Conservation (phyloP, 2,329 filamentous ascomycete species). For the Ascochyta fabae region DNA sequence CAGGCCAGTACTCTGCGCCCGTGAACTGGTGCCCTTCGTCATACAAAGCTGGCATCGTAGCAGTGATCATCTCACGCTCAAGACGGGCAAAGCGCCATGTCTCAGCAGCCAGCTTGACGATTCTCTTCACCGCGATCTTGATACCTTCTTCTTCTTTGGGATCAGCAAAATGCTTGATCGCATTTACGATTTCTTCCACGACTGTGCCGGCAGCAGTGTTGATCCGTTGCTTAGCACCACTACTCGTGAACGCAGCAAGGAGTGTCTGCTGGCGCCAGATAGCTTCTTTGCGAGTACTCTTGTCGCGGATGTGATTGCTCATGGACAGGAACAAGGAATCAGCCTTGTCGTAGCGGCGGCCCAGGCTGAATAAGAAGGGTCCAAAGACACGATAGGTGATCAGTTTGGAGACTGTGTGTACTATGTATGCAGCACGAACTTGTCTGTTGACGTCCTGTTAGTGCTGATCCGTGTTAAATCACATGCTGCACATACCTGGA, state of each 20-base stretch:
- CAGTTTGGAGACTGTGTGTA: constrained; percentile 63
- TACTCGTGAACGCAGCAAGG: constrained; percentile 63
- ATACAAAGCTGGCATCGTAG: constrained; percentile 54
- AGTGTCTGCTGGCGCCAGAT: constrained; percentile 66
- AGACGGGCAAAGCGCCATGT: constrained; percentile 65
- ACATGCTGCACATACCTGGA: constrained; percentile 46
- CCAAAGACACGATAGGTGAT: constrained; percentile 63
- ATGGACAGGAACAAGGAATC: constrained; percentile 62
- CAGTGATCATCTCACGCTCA: constrained; percentile 62
- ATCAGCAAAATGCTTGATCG: constrained; percentile 61
- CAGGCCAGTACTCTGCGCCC: constrained; percentile 44
- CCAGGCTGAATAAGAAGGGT: constrained; percentile 64
- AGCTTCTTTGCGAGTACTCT: constrained; percentile 63
- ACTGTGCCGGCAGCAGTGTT: constrained; percentile 62
- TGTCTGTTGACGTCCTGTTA: constrained; percentile 42
- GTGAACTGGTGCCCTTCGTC: constrained; percentile 44
- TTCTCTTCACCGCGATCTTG: constrained; percentile 58
- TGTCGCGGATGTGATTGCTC: constrained; percentile 62
- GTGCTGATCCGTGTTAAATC: neutral
- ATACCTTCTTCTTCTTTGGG: constrained; percentile 59
- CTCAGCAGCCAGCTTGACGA: constrained; percentile 65
- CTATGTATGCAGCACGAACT: constrained; percentile 61
- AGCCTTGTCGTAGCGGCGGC: constrained; percentile 61
- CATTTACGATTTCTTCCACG: constrained; percentile 63
- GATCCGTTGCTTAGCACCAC: constrained; percentile 63